Base-by-base conservation (phyloP, 2,329 filamentous ascomycete species). In the Rhynchosporium graminicola region DNA sequence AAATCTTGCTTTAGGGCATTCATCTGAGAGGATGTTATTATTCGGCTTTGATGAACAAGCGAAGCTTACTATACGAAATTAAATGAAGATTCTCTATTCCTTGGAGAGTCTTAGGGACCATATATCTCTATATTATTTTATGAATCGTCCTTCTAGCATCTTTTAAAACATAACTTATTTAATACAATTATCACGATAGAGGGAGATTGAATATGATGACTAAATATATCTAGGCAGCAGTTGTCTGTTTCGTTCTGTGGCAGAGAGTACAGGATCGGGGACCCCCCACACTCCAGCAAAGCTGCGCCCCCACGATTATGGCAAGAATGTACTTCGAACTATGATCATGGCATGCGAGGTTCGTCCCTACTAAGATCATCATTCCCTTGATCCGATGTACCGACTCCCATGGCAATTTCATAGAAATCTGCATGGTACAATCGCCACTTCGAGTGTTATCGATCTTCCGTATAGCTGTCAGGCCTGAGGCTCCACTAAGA, bases 1-100 rank as follows among this genome's bases (percentile, higher is more conserved):
- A 61, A 65, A 48, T 60, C 61, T 70, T 67, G 62, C 66, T 58
- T 43, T 72, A 66, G 68, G 65, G 26, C 67, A 65, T 64, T 56
- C 56, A 60, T 71, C 68, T 60, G 67, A 65, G 58, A 62, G 58
- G 65, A 60, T 70, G 31, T 62, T 60, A 56, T 57, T 68, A 29
- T 62, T 71, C 63, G 31, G 43, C n/a, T 62, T 66, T 63, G 40
- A 66, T 58, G 40, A 60, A 59, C 59, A 33, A 59, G 26, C 31
- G 54, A 66, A 62, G 50, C 57, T 66, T 63, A 40, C 62, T 40
- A 55, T 61, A 50, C 61, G n/a, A 26, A 46, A 46, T 46, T 46
- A 20, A 46, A 26, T n/a, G n/a, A 46, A 46, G n/a, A 20, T 20
- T 46, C n/a, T 46, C n/a, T 20, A 46, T 46, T 43, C 15, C 42